Evolutionary conservation across 768 basidiomycete genomes (phyloP).

Genomic region (Lactarius sanguifluus): DNA sequence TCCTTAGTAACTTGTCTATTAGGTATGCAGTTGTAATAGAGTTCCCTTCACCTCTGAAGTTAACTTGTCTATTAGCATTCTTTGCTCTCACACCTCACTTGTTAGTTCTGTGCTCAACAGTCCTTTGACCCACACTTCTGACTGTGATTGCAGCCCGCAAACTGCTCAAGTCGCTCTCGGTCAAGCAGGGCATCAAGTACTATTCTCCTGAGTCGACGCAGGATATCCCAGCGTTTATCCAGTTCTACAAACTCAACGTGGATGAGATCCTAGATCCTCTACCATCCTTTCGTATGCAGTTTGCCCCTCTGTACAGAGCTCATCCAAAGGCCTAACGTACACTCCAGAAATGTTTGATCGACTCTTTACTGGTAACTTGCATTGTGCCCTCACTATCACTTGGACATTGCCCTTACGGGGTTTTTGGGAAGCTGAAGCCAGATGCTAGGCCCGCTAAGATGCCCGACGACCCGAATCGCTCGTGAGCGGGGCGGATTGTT

Average conservation of each 20-base stretch:
- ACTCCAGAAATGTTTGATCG: slow-evolving; percentile 84
- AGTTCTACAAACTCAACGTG: slow-evolving; percentile 83
- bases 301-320: too few species aligned
- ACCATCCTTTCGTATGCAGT: slow-evolving; percentile 52
- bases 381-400: slow-evolving; percentile 6
- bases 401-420: slow-evolving; percentile 1
- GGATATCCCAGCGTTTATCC: slow-evolving; percentile 86
- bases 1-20: too few species aligned
- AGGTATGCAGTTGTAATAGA: too few species aligned
- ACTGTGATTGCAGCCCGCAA: slow-evolving; percentile 55
- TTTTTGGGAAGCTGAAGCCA: slow-evolving; percentile 76
- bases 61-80: too few species aligned
- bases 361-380: slow-evolving; percentile 81
- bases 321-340: too few species aligned
- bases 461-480: slow-evolving; percentile 75
- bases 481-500: slow-evolving; percentile 91
- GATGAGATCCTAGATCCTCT: slow-evolving; percentile 83
- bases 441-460: slow-evolving; percentile 72
- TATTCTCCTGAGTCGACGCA: slow-evolving; percentile 80
- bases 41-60: too few species aligned
- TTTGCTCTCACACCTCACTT: too few species aligned
- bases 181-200: slow-evolving; percentile 94
- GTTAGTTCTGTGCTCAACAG: too few species aligned
- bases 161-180: slow-evolving; percentile 84
- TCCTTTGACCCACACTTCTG: slow-evolving; percentile 4